Evolutionary conservation across 352 stramenopile species (phyloP), one percentile per base, ranked within the genome.

Genomic region (Paralagenidium karlingii): DNA sequence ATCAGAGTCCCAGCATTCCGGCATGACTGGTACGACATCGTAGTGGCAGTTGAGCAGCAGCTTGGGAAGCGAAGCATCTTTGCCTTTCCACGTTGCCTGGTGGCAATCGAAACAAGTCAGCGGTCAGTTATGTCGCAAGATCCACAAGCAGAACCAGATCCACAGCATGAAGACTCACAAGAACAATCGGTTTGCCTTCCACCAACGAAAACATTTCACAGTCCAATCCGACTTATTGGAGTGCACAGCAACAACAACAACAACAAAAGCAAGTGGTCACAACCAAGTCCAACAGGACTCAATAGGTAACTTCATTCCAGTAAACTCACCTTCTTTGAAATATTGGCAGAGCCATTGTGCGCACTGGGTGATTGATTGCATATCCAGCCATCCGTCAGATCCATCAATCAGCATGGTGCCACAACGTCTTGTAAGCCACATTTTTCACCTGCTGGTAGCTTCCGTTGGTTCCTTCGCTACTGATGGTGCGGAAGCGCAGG

Each of bases 41-140:
- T 98, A 98, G 55, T 98, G 93, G 15, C 73, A 94, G 58, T 98
- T 98, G 22, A 97, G 63, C 8, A 98, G 49, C 24, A 98, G 62
- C 0, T 74, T 58, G 1, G 89, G 87, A 28, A 97, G 67, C 24
- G 67, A 58, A 10, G 71, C 41, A 46, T 97, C 59, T 19, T 74
- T 54, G 18, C 91, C 93, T 39, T 63, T 63, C 82, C 89, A 96
- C 26, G 75, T 76, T 2, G 63, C 60, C 66, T 80, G 37, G 24
- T 15, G 11, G 38, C 24, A 34, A 24, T 25, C 2, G 1, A 34
- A 8, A 8, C 28, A 57, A 8, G 30, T 36, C 38, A 41, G 18
- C 21, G 8, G 27, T 43, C 16, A 29, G 7, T 45, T 25, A 43
- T 44, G 18, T 3, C 30, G 3, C 19, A 36, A 20, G 22, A 7